phyloP scores from a whole-genome alignment of 176 grass and related monocot genomes.

The Bothriochloa decipiens region DNA sequence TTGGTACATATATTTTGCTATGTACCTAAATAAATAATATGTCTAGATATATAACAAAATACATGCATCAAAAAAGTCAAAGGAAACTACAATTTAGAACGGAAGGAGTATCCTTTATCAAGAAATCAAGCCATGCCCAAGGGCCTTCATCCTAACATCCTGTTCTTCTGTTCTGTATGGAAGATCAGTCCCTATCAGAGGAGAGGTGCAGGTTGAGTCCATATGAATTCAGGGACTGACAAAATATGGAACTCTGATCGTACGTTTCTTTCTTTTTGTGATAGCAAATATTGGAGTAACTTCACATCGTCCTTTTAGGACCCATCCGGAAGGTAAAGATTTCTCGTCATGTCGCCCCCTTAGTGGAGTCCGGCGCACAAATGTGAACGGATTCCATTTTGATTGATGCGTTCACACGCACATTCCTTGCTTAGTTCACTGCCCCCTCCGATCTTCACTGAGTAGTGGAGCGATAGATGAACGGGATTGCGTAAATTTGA shows the following conservation, averaged over 20 bases:
- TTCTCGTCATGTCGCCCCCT: not conserved
- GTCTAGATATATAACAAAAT: too few relatives aligned
- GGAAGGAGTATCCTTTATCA: too few relatives aligned
- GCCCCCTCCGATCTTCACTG: not conserved
- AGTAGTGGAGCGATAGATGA: not conserved
- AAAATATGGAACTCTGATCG: not conserved
- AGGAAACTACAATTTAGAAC: too few relatives aligned
- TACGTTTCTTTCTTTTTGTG: not conserved
- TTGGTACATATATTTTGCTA: too few relatives aligned
- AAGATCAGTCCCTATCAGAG: too few relatives aligned
- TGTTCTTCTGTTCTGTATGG: too few relatives aligned
- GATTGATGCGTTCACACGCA: slow-evolving; percentile 10
- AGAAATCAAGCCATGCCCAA: too few relatives aligned
- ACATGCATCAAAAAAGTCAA: too few relatives aligned
- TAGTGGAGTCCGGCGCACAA: not conserved
- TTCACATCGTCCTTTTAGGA: not conserved
- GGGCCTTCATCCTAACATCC: too few relatives aligned
- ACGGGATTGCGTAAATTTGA: not conserved
- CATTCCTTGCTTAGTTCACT: not conserved
- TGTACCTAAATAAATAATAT: too few relatives aligned
- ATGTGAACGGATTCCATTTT: slow-evolving; percentile 12
- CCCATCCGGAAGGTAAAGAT: not conserved
- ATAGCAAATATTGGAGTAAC: not conserved
- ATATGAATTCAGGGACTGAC: not conserved
- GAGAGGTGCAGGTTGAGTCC: not conserved